Evolutionary conservation across 805 yeast genomes (phyloP).

Genomic region (Starmerella apicola): DNA sequence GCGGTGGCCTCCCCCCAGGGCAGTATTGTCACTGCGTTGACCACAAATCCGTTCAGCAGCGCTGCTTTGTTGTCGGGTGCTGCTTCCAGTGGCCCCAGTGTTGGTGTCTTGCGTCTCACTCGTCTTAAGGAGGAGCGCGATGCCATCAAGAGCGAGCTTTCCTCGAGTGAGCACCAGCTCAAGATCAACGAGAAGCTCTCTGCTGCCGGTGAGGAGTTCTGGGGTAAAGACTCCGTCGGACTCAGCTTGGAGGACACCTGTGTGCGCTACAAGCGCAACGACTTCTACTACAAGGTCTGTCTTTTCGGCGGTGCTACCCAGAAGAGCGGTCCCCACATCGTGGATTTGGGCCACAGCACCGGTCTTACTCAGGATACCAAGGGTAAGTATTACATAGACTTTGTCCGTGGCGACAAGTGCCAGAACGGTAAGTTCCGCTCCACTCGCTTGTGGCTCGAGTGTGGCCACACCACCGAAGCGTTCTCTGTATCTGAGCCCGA

Average conservation of each 20-base stretch:
- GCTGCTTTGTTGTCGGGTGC: background rate
- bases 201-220: constrained; percentile 9
- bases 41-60: too few species aligned
- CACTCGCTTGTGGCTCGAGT: constrained; percentile 48
- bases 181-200: constrained; percentile 11
- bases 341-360: constrained; percentile 38
- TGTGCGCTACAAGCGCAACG: constrained; percentile 45
- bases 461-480: constrained; percentile 49
- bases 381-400: constrained; percentile 31
- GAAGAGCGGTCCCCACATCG: constrained; percentile 30
- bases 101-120: constrained; percentile 1
- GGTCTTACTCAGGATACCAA: constrained; percentile 23
- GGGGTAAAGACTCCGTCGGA: constrained; percentile 55
- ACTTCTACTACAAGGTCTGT: constrained; percentile 51
- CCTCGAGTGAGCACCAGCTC: constrained; percentile 18
- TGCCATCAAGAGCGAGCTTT: background rate
- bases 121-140: constrained; percentile 2
- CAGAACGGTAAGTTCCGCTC: constrained; percentile 90
- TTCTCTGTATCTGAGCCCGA: constrained; percentile 76
- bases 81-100: background rate
- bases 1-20: background rate
- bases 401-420: constrained; percentile 59
- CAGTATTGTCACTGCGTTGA: background rate
- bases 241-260: constrained; percentile 43
- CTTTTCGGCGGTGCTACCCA: constrained; percentile 48